Conservation (phyloP, 257 asterid genomes). For the Lavandula angustifolia region DNA sequence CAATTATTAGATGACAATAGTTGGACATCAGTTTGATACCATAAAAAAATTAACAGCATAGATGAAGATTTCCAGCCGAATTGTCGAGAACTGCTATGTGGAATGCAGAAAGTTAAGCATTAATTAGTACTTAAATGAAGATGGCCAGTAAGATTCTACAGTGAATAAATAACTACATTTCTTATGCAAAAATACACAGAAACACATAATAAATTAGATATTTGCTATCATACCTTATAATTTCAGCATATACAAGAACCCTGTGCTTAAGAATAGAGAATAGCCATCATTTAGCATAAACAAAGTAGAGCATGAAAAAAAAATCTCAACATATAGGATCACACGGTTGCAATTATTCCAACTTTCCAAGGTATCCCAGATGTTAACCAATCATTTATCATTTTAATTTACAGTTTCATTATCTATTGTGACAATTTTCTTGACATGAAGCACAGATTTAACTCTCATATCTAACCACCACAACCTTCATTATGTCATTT, state of each 20-base stretch:
- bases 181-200: constrained; percentile 3
- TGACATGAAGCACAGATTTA: no score
- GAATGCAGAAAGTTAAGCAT: constrained; percentile 11
- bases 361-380: constrained; percentile 1
- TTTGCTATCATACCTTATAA: not conserved
- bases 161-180: not conserved
- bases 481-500: no score
- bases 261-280: constrained; percentile 4
- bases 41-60: constrained; percentile 14
- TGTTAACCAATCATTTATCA: constrained; percentile 5
- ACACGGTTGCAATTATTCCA: not conserved
- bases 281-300: not conserved
- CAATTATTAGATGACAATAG: constrained; percentile 15
- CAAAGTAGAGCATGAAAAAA: not conserved
- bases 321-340: not conserved
- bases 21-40: constrained; percentile 12
- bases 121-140: not conserved
- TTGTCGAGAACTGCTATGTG: not conserved
- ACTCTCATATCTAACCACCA: no score
- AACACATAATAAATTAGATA: not conserved
- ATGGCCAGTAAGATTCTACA: not conserved
- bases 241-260: not conserved
- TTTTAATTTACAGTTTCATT: not conserved
- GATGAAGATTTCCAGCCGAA: not conserved
- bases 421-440: not conserved